Evolutionary conservation across 2,329 filamentous ascomycete genomes (phyloP).

Genomic region (Cordyceps pruinosa): DNA sequence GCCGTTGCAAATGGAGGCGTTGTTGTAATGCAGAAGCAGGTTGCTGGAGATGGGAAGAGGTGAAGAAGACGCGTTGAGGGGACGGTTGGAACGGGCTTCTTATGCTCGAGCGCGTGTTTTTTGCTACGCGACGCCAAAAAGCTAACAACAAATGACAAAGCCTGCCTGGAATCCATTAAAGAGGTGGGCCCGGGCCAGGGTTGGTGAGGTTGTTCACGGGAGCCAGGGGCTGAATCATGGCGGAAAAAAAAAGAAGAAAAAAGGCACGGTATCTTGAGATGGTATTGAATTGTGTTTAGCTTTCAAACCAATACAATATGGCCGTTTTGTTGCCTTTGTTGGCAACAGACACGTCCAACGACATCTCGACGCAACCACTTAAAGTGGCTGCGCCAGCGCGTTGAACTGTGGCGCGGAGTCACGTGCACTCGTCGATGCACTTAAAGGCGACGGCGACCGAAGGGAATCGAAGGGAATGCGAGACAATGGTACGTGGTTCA

Average conservation of each 20-base stretch:
- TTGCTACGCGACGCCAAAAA: constrained; percentile 18
- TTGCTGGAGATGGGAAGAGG: constrained; percentile 18
- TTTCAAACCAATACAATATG: background rate
- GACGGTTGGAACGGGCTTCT: constrained; percentile 27
- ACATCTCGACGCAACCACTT: constrained; percentile 7
- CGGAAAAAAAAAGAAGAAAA: background rate
- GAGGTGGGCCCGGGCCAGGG: background rate
- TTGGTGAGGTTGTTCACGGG: background rate
- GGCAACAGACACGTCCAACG: background rate
- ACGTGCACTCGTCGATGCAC: constrained; percentile 16
- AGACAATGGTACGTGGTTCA: background rate
- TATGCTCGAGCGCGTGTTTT: constrained; percentile 24
- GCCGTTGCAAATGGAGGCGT: constrained; percentile 2
- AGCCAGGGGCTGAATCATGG: background rate
- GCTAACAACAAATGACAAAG: constrained; percentile 21
- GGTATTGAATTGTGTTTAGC: background rate
- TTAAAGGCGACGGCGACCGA: constrained; percentile 12
- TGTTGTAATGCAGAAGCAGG: constrained; percentile 11
- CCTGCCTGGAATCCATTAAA: constrained; percentile 20
- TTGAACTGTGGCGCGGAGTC: constrained; percentile 16
- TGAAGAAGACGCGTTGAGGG: constrained; percentile 17
- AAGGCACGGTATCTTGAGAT: background rate
- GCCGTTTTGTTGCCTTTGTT: background rate
- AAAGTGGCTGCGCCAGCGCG: constrained; percentile 9
- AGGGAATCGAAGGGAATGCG: constrained; percentile 7